Conservation (phyloP, 1,139 yeast species). For the Wickerhamomyces sp. region DNA sequence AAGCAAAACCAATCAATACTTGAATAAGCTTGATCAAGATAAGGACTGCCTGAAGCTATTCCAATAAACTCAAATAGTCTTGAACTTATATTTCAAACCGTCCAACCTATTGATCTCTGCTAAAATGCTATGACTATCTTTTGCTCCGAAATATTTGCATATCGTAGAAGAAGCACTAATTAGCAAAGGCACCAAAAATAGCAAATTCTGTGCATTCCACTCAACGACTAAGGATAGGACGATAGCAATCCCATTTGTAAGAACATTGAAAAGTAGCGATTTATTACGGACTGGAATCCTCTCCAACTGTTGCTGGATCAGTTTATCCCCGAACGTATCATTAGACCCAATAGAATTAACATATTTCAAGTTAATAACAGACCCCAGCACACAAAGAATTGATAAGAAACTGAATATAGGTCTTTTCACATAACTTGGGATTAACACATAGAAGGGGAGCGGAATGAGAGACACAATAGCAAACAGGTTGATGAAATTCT, state of each 20-base stretch:
- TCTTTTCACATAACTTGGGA: not conserved
- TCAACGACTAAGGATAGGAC: not conserved
- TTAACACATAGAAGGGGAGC: conserved; percentile 13
- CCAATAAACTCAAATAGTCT: conserved; percentile 4
- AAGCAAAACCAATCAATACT: not conserved
- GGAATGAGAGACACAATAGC: conserved; percentile 13
- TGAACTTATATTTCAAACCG: conserved; percentile 15
- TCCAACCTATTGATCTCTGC: conserved; percentile 7
- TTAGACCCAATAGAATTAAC: not conserved
- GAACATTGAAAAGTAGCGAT: not conserved
- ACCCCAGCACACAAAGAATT: not conserved
- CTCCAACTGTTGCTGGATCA: not conserved
- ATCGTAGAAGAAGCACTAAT: conserved; percentile 9
- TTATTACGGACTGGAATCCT: not conserved
- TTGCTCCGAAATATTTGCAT: not conserved
- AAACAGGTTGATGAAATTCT: conserved; percentile 12
- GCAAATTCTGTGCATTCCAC: not conserved
- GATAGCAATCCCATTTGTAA: conserved; percentile 5
- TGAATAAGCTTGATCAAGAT: not conserved
- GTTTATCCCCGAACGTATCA: not conserved
- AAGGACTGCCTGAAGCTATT: not conserved
- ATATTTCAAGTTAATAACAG: conserved; percentile 1
- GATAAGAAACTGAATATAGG: conserved; percentile 7
- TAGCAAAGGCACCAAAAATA: conserved; percentile 10
- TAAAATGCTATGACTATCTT: conserved; percentile 6